Percentiles rank a stretch among this genome's conserved stretches.
Evolutionary conservation across 345 rosid genomes (phyloP).

Genomic region (Gossypium australe): DNA sequence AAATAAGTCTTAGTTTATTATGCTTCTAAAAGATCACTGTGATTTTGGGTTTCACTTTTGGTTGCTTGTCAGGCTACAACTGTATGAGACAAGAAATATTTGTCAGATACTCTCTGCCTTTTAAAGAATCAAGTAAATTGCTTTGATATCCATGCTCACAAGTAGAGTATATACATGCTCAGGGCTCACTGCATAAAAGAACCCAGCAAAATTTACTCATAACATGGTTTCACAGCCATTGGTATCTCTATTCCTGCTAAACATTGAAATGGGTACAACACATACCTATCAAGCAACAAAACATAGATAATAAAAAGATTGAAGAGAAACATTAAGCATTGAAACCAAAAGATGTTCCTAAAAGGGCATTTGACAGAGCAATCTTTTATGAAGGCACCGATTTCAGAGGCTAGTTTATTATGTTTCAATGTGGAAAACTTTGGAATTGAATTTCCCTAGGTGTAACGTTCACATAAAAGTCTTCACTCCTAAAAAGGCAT

Average conservation of each 20-base stretch:
- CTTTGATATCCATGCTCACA: neutral
- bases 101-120: neutral
- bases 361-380: neutral
- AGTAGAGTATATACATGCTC: neutral
- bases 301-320: neutral
- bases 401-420: neutral
- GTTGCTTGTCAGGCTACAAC: neutral
- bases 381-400: neutral
- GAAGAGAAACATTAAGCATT: neutral
- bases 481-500: neutral
- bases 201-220: neutral
- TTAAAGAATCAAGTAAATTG: neutral
- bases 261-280: neutral
- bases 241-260: neutral
- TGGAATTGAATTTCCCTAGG: neutral
- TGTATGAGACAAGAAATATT: neutral
- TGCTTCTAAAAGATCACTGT: neutral
- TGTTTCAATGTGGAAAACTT: neutral
- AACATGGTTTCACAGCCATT: neutral
- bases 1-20: neutral
- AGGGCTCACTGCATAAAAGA: neutral
- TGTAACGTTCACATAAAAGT: neutral
- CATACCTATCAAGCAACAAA: neutral
- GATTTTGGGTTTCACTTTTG: neutral
- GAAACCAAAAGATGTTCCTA: neutral